Evolutionary conservation across 179 eudicot species (phyloP).

Genomic region (Actinidia chinensis): DNA sequence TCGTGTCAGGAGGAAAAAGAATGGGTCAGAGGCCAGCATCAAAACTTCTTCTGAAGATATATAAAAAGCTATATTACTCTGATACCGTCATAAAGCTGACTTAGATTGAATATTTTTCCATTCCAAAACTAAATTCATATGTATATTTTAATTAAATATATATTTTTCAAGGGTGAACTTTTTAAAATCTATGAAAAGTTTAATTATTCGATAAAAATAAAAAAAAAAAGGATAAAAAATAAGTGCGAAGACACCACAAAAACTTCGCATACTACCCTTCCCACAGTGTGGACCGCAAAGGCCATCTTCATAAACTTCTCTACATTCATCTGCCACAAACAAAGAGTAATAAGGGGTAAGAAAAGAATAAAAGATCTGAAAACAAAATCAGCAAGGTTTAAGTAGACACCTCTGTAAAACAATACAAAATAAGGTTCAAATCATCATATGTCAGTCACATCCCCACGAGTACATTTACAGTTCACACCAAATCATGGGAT

Average conservation of each 20-base stretch:
- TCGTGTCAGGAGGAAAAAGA: background rate
- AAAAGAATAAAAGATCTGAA: too few relatives aligned
- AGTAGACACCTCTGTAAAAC: too few relatives aligned
- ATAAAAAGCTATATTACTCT: background rate
- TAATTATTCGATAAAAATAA: too few relatives aligned
- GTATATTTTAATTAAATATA: background rate
- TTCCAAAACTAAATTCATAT: background rate
- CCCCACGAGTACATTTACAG: too few relatives aligned
- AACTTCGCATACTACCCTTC: slow-evolving; percentile 83
- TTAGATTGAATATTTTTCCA: background rate
- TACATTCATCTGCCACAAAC: slow-evolving; percentile 60
- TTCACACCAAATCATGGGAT: too few relatives aligned
- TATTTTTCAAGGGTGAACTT: background rate
- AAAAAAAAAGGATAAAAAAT: background rate
- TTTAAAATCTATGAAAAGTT: background rate
- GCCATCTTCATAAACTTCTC: slow-evolving; percentile 88
- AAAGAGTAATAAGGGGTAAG: background rate
- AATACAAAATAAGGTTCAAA: too few relatives aligned
- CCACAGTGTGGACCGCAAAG: slow-evolving; percentile 79
- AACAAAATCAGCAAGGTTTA: too few relatives aligned
- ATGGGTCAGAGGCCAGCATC: background rate
- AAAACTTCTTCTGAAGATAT: background rate
- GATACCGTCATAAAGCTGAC: background rate
- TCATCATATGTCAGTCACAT: too few relatives aligned
- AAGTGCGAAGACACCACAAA: background rate